A percentile compares a stretch with the other conserved stretches of the same genome.
phyloP scores from a whole-genome alignment of 2,329 filamentous ascomycete genomes.

The Neodidymelliopsis sp. region DNA sequence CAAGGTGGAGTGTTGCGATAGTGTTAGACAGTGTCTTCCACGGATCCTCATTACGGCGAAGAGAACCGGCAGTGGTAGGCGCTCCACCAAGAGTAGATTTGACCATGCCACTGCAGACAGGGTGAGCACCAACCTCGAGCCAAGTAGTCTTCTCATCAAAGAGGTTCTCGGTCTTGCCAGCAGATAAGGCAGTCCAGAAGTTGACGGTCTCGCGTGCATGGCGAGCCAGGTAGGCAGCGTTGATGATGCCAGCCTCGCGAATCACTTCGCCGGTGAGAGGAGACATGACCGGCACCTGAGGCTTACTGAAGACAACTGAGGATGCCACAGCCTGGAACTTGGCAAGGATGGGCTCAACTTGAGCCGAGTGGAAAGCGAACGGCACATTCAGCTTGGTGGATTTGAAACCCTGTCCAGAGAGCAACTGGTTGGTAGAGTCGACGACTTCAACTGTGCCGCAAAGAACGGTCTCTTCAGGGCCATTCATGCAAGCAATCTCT shows the following conservation, averaged over 20 bases:
- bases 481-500: slow-evolving; percentile 77
- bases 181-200: slow-evolving; percentile 68
- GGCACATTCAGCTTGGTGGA: slow-evolving; percentile 69
- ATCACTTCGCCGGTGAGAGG: slow-evolving; percentile 70
- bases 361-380: slow-evolving; percentile 72
- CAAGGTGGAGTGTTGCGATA: slow-evolving; percentile 66
- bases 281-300: slow-evolving; percentile 70
- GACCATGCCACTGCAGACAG: slow-evolving; percentile 72
- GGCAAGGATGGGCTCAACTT: slow-evolving; percentile 69
- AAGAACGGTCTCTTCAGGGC: slow-evolving; percentile 77
- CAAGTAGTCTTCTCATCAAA: slow-evolving; percentile 73
- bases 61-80: slow-evolving; percentile 64
- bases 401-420: slow-evolving; percentile 64
- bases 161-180: slow-evolving; percentile 64
- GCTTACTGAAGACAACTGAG: slow-evolving; percentile 64
- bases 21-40: slow-evolving; percentile 70
- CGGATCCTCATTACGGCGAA: slow-evolving; percentile 68
- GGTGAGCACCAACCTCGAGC: slow-evolving; percentile 78
- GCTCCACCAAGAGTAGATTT: slow-evolving; percentile 67
- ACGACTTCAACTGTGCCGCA: slow-evolving; percentile 68
- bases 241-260: slow-evolving; percentile 63
- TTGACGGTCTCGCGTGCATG: slow-evolving; percentile 74
- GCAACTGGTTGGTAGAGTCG: slow-evolving; percentile 58
- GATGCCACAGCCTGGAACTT: slow-evolving; percentile 64
- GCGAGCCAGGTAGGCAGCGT: slow-evolving; percentile 68